Evolutionary conservation across 805 yeast species (phyloP).

Genomic region (Citeromyces matritensis): DNA sequence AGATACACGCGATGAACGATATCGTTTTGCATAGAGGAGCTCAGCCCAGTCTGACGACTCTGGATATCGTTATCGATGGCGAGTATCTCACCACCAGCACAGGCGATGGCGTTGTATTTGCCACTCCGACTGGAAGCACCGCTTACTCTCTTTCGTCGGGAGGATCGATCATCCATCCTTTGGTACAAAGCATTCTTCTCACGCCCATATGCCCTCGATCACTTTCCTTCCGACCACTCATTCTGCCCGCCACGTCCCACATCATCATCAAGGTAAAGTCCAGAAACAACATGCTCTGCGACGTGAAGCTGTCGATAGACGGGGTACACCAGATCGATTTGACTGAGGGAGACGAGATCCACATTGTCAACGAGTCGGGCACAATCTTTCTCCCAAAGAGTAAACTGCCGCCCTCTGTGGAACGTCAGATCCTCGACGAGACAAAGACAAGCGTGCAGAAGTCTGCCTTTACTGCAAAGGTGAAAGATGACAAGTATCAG

Average conservation of each 20-base stretch:
- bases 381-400: slow-evolving; percentile 39
- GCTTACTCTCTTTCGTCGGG: slow-evolving; percentile 86
- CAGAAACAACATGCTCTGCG: slow-evolving; percentile 17
- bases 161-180: slow-evolving; percentile 85
- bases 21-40: slow-evolving; percentile 79
- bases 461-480: slow-evolving; percentile 2
- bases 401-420: slow-evolving; percentile 20
- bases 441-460: neutral
- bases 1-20: slow-evolving; percentile 84
- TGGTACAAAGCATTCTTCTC: slow-evolving; percentile 65
- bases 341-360: slow-evolving; percentile 66
- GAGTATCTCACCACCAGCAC: slow-evolving; percentile 78
- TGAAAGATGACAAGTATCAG: slow-evolving; percentile 6
- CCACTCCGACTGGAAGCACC: slow-evolving; percentile 93
- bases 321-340: slow-evolving; percentile 67
- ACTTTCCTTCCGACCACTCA: slow-evolving; percentile 76
- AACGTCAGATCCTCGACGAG: slow-evolving; percentile 2
- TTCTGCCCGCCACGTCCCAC: slow-evolving; percentile 67
- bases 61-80: slow-evolving; percentile 78
- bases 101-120: slow-evolving; percentile 76
- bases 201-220: slow-evolving; percentile 92
- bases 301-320: slow-evolving; percentile 61
- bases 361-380: slow-evolving; percentile 51
- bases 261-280: slow-evolving; percentile 46
- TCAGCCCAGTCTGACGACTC: slow-evolving; percentile 68